Base-by-base conservation (phyloP, 306 rosid genomes). In the Citrullus mucosospermus region DNA sequence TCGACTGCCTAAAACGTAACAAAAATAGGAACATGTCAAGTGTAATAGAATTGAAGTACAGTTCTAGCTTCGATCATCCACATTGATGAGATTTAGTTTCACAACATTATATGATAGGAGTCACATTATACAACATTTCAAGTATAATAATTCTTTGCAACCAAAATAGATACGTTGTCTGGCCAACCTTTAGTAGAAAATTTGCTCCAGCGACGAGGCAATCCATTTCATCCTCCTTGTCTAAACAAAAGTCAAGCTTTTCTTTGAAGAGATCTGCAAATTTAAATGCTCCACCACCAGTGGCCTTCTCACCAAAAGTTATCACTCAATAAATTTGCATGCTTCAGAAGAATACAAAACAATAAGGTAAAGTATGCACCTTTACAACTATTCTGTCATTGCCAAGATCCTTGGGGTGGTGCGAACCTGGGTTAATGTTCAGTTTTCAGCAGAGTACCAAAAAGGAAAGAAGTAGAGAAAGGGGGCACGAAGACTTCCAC, bases 181-280 rank as follows among this genome's bases (percentile, higher is more conserved):
- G 77, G 80, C 88, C 39, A 82, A 91, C 99, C 99, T 95, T 91
- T 14, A 95, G 93, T 72, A 95, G 90, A 91, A 95, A 95, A 86
- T 95, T 92, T 63, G 97, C 90, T 85, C 99, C 99, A 8, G 89
- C 89, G n/a, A 95, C 99, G 59, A 95, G 97, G 88, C 98, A 88
- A 84, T 91, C 91, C 96, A 95, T 92, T 91, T 95, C 98, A 87
- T 89, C 98, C 88, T 87, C 90, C 89, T 95, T 95, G 84, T 88
- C 92, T 79, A 95, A 97, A 84, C 56, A 82, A 79, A 95, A 75
- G 73, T 92, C 93, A 69, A 92, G 87, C 78, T 79, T 89, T 86
- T 94, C 98, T 81, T 84, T 89, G 83, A 92, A 89, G 85, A 88
- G 89, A 82, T 91, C 99, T 4, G 96, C 87, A 70, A 80, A 88